Conservation (phyloP, 2,329 filamentous ascomycete genomes). For the Aspergillus fischeri region DNA sequence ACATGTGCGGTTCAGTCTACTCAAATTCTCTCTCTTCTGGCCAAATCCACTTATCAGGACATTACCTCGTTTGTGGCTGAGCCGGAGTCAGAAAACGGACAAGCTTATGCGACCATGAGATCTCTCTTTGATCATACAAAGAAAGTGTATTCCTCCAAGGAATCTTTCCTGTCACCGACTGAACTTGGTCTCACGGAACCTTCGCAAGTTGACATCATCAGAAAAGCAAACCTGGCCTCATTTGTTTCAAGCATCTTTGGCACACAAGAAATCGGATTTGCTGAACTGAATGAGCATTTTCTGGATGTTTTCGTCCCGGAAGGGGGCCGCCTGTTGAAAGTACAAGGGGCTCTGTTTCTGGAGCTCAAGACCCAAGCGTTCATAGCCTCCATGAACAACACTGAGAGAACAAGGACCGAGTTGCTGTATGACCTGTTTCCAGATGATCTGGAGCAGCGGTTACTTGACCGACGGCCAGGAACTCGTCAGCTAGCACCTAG, state of each 20-base stretch:
- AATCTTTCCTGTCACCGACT: slow-evolving; percentile 53
- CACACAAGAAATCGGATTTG: slow-evolving; percentile 62
- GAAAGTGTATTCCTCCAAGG: slow-evolving; percentile 55
- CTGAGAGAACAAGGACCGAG: slow-evolving; percentile 52
- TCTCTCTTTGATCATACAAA: slow-evolving; percentile 62
- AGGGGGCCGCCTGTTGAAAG: slow-evolving; percentile 54
- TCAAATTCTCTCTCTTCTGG: slow-evolving; percentile 55
- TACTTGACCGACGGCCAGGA: slow-evolving; percentile 53
- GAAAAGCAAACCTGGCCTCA: slow-evolving; percentile 62
- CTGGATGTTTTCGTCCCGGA: slow-evolving; percentile 61
- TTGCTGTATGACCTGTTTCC: slow-evolving; percentile 60
- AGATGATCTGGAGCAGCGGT: slow-evolving; percentile 49
- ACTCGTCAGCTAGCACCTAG: slow-evolving; percentile 52
- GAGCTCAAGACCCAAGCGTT: slow-evolving; percentile 66
- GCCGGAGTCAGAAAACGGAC: slow-evolving; percentile 53
- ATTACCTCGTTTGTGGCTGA: slow-evolving; percentile 55
- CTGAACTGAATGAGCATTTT: slow-evolving; percentile 60
- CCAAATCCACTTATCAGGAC: slow-evolving; percentile 54
- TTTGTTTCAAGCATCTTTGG: slow-evolving; percentile 62
- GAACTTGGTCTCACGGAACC: slow-evolving; percentile 50
- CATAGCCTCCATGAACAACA: slow-evolving; percentile 57
- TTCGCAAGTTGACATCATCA: slow-evolving; percentile 55
- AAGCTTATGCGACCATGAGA: slow-evolving; percentile 60
- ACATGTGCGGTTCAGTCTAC: slow-evolving; percentile 43
- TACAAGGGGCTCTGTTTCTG: slow-evolving; percentile 57